Evolutionary conservation across 2,329 filamentous ascomycete species (phyloP).

Genomic region (Aspergillus niger): DNA sequence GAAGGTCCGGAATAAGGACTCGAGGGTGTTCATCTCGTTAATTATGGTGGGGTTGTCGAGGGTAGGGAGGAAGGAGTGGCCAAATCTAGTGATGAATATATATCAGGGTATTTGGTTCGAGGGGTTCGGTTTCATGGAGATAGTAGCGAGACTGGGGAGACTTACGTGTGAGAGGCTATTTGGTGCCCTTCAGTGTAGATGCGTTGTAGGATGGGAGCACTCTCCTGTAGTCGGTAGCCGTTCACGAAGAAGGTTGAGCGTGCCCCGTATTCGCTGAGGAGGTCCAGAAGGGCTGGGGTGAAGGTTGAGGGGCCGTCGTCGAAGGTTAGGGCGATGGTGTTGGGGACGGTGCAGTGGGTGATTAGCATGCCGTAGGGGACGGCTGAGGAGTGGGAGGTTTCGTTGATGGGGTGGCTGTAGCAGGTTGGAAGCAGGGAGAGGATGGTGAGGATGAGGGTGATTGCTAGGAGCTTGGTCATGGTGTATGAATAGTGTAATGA

Average conservation of each 20-base stretch:
- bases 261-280: conserved; percentile 57
- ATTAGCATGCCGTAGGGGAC: conserved; percentile 48
- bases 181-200: conserved; percentile 47
- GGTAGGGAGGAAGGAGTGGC: conserved; percentile 42
- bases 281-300: conserved; percentile 60
- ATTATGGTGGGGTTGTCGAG: conserved; percentile 36
- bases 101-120: too few species aligned
- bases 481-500: conserved; percentile 10
- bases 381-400: background rate
- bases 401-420: background rate
- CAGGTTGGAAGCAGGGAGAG: background rate
- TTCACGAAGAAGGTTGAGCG: conserved; percentile 68
- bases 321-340: conserved; percentile 64
- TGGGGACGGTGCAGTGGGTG: conserved; percentile 44
- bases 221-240: conserved; percentile 35
- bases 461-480: conserved; percentile 11
- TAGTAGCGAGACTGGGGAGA: background rate
- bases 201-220: conserved; percentile 32
- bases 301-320: conserved; percentile 66
- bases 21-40: conserved; percentile 45
- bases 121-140: background rate
- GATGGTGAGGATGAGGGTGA: conserved; percentile 2
- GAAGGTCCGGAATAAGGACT: conserved; percentile 42
- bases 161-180: conserved; percentile 50
- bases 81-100: conserved; percentile 31